phyloP scores from a whole-genome alignment of 441 rosid species.

The Syzygium syzygioides region DNA sequence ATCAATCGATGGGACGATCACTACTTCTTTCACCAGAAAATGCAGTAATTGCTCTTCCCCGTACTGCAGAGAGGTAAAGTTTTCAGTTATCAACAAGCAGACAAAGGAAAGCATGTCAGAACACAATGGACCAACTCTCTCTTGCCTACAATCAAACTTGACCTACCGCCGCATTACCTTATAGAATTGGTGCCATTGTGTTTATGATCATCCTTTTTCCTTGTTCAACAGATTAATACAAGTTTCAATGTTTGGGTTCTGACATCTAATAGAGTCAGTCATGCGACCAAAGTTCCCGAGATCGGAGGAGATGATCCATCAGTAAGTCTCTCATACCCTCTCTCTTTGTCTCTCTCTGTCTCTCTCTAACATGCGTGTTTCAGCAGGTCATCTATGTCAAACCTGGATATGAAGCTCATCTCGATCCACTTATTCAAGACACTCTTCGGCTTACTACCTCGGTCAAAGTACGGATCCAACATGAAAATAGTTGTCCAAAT shows the following conservation, averaged over 20 bases:
- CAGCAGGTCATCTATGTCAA: constrained; percentile 78
- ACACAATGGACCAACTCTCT: background rate
- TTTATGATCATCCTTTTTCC: background rate
- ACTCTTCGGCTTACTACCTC: constrained; percentile 55
- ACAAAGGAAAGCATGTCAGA: background rate
- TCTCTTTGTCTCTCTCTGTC: background rate
- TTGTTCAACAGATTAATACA: constrained; percentile 50
- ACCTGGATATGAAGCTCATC: constrained; percentile 65
- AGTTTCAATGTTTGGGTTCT: constrained; percentile 71
- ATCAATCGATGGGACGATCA: constrained; percentile 73
- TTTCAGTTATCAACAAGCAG: background rate
- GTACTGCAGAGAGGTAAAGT: constrained; percentile 53
- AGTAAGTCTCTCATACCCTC: constrained; percentile 24
- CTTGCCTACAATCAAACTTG: background rate
- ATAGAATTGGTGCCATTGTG: background rate
- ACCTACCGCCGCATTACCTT: background rate
- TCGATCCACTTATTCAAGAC: constrained; percentile 70
- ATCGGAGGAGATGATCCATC: constrained; percentile 85
- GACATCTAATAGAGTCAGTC: constrained; percentile 30
- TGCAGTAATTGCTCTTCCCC: constrained; percentile 65
- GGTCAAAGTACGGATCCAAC: constrained; percentile 28
- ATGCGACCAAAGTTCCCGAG: constrained; percentile 36
- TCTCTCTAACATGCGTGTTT: background rate
- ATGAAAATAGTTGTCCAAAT: background rate
- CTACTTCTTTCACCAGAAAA: constrained; percentile 48